Conservation (phyloP, 208 protist genomes). For the Blechomonas ayalai region DNA sequence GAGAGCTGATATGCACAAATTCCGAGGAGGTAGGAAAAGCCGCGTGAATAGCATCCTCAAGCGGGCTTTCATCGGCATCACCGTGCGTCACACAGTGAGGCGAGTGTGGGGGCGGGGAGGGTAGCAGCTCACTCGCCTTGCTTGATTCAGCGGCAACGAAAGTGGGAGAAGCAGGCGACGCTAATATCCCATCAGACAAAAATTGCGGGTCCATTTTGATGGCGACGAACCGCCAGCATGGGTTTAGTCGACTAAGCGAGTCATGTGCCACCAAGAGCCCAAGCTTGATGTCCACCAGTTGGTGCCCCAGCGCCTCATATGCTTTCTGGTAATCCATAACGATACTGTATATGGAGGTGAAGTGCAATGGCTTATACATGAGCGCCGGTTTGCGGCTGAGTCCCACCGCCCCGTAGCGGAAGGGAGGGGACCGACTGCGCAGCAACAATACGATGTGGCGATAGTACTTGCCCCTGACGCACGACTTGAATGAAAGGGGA, state of each 20-base stretch:
- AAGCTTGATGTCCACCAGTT: constrained; percentile 78
- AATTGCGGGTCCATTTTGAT: constrained; percentile 36
- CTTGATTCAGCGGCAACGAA: no score
- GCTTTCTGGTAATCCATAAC: constrained; percentile 82
- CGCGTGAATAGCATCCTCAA: neutral
- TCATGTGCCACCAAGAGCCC: constrained; percentile 78
- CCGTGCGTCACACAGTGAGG: neutral
- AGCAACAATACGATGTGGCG: constrained; percentile 86
- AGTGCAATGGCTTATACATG: constrained; percentile 82
- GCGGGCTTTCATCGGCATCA: neutral
- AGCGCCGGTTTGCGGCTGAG: constrained; percentile 81
- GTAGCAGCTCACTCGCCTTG: neutral
- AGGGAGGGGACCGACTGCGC: constrained; percentile 8
- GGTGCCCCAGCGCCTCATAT: constrained; percentile 73
- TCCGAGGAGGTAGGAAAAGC: neutral
- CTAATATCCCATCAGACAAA: no score
- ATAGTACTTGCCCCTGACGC: constrained; percentile 48
- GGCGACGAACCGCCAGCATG: constrained; percentile 84
- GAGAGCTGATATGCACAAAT: neutral
- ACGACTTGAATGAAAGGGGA: constrained; percentile 83
- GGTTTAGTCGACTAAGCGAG: constrained; percentile 17
- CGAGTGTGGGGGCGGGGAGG: neutral
- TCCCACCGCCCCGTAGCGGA: constrained; percentile 69
- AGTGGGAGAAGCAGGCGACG: no score
- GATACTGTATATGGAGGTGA: constrained; percentile 57